These are phyloP conservation scores for Ambrosia artemisiifolia DNA, from an alignment of 129 eudicot species.

Conservation along the genomic window DNA sequence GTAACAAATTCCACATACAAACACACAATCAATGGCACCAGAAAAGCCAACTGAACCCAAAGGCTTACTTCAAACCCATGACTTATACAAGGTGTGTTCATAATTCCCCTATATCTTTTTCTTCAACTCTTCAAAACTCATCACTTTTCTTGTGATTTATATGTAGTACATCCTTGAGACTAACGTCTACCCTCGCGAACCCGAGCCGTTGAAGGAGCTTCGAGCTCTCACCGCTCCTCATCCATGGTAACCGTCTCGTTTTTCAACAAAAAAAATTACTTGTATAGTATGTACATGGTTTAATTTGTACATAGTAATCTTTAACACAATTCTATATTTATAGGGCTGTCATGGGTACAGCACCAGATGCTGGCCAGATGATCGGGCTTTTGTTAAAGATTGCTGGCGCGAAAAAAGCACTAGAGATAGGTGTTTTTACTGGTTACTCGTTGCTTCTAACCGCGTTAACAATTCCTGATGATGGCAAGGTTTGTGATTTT, in stretches of 20 bases:
- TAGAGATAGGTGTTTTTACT: conserved; percentile 47
- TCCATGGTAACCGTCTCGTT: conserved; percentile 37
- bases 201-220: conserved; percentile 50
- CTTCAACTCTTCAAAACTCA: neutral
- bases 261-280: neutral
- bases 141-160: neutral
- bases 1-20: neutral
- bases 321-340: neutral
- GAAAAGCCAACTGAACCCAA: conserved; percentile 23
- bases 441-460: conserved; percentile 45
- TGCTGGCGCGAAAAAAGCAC: conserved; percentile 23
- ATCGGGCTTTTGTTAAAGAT: conserved; percentile 30
- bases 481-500: conserved; percentile 43
- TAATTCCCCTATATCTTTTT: neutral
- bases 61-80: conserved; percentile 52
- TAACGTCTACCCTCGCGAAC: conserved; percentile 68
- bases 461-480: conserved; percentile 43
- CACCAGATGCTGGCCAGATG: conserved; percentile 45
- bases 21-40: conserved; percentile 5
- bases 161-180: conserved; percentile 48
- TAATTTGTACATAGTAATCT: neutral
- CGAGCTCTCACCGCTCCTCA: conserved; percentile 45
- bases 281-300: neutral
- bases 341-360: conserved; percentile 38
- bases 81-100: conserved; percentile 41